Evolutionary conservation across 169 alveolate species (phyloP).

Genomic region (Eimeria necatrix): DNA sequence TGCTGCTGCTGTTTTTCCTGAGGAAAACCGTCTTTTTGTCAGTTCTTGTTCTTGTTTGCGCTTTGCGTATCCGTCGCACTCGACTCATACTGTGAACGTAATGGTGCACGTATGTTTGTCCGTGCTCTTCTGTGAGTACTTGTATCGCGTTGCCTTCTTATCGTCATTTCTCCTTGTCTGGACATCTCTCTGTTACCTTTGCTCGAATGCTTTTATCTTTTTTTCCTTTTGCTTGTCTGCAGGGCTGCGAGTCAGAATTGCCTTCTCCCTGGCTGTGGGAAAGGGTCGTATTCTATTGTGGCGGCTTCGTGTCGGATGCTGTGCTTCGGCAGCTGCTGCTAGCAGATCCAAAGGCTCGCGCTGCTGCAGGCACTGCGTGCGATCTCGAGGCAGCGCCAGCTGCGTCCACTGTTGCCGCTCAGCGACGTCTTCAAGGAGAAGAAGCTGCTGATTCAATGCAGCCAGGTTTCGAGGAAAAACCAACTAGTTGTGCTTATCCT

Average conservation of each 20-base stretch:
- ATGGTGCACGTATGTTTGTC: too few species aligned
- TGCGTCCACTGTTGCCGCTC: neutral
- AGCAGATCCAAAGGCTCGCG: conserved; percentile 57
- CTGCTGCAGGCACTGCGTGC: conserved; percentile 71
- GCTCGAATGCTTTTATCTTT: neutral
- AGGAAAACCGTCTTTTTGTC: too few species aligned
- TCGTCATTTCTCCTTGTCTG: neutral
- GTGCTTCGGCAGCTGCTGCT: conserved; percentile 63
- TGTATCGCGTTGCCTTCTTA: neutral
- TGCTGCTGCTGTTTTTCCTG: too few species aligned
- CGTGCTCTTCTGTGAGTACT: neutral
- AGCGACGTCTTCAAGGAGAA: too few species aligned
- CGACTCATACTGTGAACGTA: too few species aligned
- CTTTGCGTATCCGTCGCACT: too few species aligned
- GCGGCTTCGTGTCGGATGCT: conserved; percentile 65
- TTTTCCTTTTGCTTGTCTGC: conserved; percentile 23
- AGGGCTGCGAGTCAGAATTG: conserved; percentile 76
- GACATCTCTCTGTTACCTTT: neutral
- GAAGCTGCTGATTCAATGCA: neutral
- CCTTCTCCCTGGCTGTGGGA: conserved; percentile 82
- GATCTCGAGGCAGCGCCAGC: conserved; percentile 29
- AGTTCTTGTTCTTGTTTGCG: too few species aligned
- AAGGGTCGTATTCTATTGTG: conserved; percentile 57
- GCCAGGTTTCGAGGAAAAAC: neutral
- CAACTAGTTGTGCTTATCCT: neutral